Evolutionary conservation across 2,329 filamentous ascomycete genomes (phyloP), one percentile per base, ranked within the genome.

Genomic region (Cladosporium cucumerinum): DNA sequence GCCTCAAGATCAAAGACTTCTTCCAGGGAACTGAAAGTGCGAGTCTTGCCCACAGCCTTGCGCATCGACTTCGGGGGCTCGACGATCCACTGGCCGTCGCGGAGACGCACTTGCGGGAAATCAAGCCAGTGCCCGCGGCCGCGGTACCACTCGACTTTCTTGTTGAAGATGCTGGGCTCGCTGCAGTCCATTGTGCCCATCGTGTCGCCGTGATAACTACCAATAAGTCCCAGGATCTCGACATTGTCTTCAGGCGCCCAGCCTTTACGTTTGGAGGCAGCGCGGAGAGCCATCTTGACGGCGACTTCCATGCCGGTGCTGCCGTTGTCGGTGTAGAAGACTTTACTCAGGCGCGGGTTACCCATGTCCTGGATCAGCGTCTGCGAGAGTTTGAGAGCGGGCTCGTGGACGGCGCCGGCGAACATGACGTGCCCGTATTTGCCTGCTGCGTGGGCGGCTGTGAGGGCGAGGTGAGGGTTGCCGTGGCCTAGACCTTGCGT

Each of bases 381-480:
- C 72, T 91, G 84, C 0, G 91, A 89, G 0, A 96, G 82, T 7
- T 82, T 80, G 0, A 95, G 78, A 0, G 90, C 92, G 0, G 92
- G 92, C 70, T 92, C 85, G 69, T 96, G 91, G n/a, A 93, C 84
- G 0, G 89, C 87, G 10, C 87, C 87, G 0, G 91, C 90, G 72
- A 96, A 95, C 89, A 96, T 95, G 69, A 95, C 90, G 76, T 96
- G 92, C 0, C 92, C 92, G 72, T 95, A 96, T 30, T 91, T 84
- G 8, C 92, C 91, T 1, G 92, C 90, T 0, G 92, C 91, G 72
- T 95, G 89, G 0, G 92, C 90, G 1, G 91, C 91, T 0, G 90
- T 87, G 1, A 95, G 83, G 0, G 90, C 85, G 0, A 96, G 81
- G 0, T 82, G 79, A 0, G 91, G 85, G 70, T 91, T 93, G 6